Evolutionary conservation across 495 filamentous ascomycete genomes (phyloP), one percentile per base, ranked within the genome.

Genomic region (Aspergillus panamensis): DNA sequence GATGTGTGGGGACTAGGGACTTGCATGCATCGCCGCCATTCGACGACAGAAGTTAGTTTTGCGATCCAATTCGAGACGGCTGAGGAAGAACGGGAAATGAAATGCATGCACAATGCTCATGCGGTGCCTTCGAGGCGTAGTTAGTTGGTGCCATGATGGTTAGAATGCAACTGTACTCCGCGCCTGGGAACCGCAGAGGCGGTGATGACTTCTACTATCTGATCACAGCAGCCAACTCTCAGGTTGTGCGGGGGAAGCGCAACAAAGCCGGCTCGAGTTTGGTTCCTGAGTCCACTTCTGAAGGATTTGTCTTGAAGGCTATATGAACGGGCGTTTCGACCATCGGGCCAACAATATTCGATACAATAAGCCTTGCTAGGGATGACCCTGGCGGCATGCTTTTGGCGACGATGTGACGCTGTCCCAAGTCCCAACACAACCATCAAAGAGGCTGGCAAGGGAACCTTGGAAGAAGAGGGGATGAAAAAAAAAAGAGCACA

Each of bases 161-260:
- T 29, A 25, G 6, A 52, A 52, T 32, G 50, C 32, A 52, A 52
- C 50, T 52, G 2, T 25, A 52, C 32, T 40, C 50, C 50, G 50
- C 50, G 32, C 32, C 32, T 39, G 17, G 17, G 42, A 45, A 2
- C 5, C 25, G 12, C 42, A 9, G 16, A 45, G 42, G 42, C 42
- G 42, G 20, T 32, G 16, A 58, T 51, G 16, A 20, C 16, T 31
- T 45, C 17, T 56, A 14, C 53, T 50, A 43, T 57, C 33, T 51
- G 54, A 57, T 31, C 54, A 50, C 53, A 55, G 8, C 9, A 6
- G 25, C 5, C 9, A 20, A 19, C 17, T 45, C 35, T 21, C 35
- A 51, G 47, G 10, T 40, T 58, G 56, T 58, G 56, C 56, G 56
- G 56, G 42, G 56, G 56, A 52, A 58, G 25, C 35, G 21, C 48